A percentile compares a stretch with the other conserved stretches of the same genome.
phyloP scores from a whole-genome alignment of 306 rosid species.

The Canavalia ensiformis region DNA sequence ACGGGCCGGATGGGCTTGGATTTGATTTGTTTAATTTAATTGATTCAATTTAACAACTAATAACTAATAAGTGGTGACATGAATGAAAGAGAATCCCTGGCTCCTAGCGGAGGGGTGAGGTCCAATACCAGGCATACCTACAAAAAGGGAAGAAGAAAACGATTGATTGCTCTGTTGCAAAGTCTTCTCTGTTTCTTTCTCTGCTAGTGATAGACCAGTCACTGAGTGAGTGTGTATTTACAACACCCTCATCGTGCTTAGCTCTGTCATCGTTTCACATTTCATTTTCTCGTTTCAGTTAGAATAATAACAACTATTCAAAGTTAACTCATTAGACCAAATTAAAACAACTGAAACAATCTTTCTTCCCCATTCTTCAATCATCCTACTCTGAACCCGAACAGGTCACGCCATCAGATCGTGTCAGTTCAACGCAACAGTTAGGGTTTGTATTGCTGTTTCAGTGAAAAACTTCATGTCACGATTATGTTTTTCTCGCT shows the following conservation, averaged over 20 bases:
- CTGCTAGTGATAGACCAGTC: not conserved
- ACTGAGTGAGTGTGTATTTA: not conserved
- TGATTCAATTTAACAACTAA: too few species aligned
- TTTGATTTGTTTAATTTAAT: too few species aligned
- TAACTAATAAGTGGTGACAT: not conserved
- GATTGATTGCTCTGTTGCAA: not conserved
- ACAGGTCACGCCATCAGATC: slow-evolving; percentile 4
- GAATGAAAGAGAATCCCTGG: not conserved
- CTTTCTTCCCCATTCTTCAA: slow-evolving; percentile 31
- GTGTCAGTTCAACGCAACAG: slow-evolving; percentile 17
- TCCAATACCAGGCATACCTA: not conserved
- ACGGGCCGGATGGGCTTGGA: too few species aligned
- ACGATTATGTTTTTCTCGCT: not conserved
- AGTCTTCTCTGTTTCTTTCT: not conserved
- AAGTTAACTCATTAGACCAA: not conserved
- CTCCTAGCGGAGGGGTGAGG: too few species aligned
- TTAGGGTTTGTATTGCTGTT: slow-evolving; percentile 14
- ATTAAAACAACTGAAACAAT: not conserved
- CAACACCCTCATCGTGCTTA: not conserved
- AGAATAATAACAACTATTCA: not conserved
- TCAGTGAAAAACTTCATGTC: not conserved
- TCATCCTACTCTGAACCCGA: not conserved
- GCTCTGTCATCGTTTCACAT: not conserved
- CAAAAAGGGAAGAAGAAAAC: not conserved
- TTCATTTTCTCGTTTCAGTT: not conserved